Percentiles rank a stretch among this genome's conserved stretches.
Evolutionary conservation across 106 monocot genomes (phyloP).

Genomic region (Narthecium ossifragum): DNA sequence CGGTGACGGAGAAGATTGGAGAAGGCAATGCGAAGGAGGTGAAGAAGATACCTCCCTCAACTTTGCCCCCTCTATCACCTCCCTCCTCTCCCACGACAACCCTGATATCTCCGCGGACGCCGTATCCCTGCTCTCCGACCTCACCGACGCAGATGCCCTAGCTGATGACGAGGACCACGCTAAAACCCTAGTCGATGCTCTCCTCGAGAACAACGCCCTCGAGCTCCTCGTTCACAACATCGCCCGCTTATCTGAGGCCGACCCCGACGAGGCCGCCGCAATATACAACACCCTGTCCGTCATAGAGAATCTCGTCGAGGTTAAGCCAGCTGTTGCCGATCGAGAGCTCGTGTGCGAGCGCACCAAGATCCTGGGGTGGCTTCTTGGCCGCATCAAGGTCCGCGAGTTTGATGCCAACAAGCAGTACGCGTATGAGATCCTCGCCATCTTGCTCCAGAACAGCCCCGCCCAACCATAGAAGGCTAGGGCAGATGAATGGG

Average conservation of each 20-base stretch:
- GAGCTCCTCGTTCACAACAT: conserved; percentile 88
- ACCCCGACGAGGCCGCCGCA: conserved; percentile 75
- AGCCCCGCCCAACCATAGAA: conserved; percentile 82
- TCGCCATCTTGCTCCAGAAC: conserved; percentile 83
- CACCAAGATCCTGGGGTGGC: conserved; percentile 69
- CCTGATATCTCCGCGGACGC: conserved; percentile 71
- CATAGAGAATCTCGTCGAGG: conserved; percentile 85
- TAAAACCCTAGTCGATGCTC: conserved; percentile 48
- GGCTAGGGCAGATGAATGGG: conserved; percentile 90
- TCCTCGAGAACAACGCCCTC: conserved; percentile 78
- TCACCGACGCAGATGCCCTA: conserved; percentile 84
- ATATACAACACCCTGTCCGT: conserved; percentile 67
- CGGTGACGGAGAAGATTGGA: too few relatives aligned
- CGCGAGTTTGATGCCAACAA: conserved; percentile 95
- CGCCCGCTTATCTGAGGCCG: conserved; percentile 65
- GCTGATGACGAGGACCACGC: conserved; percentile 76
- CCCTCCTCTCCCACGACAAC: conserved; percentile 77
- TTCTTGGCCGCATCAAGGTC: conserved; percentile 62
- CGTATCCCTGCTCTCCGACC: conserved; percentile 70
- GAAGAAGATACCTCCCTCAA: too few relatives aligned
- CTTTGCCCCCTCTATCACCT: conserved; percentile 55
- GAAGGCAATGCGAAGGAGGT: too few relatives aligned
- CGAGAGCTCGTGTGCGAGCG: conserved; percentile 78
- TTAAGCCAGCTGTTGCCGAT: conserved; percentile 68
- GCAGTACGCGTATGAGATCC: conserved; percentile 76